phyloP scores from a whole-genome alignment of 352 stramenopile species.

The Phytophthora brassicae region DNA sequence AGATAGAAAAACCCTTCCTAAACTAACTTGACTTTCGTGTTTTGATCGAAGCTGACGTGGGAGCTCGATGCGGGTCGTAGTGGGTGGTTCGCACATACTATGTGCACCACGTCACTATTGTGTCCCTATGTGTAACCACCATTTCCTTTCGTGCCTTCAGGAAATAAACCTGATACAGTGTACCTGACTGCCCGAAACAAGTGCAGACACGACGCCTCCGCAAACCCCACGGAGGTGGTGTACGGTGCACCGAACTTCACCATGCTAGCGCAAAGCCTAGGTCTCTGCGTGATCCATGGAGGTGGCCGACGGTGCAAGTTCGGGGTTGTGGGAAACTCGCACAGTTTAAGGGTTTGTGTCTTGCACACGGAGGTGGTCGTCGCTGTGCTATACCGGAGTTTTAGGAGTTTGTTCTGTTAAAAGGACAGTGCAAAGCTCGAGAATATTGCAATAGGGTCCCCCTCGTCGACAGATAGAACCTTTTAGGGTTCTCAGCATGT shows the following conservation, averaged over 20 bases:
- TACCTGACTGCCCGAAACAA: conserved; percentile 62
- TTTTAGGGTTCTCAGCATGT: no score
- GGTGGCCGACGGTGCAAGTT: conserved; percentile 58
- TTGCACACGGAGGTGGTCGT: conserved; percentile 61
- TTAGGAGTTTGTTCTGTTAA: conserved; percentile 70
- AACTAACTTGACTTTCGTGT: not conserved
- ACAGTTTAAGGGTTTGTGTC: conserved; percentile 66
- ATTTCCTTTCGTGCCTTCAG: no score
- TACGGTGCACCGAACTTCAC: conserved; percentile 57
- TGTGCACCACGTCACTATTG: not conserved
- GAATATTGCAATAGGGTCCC: no score
- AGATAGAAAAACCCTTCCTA: not conserved
- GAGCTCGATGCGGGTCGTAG: not conserved
- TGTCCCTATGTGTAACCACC: not conserved
- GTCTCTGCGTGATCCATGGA: conserved; percentile 68
- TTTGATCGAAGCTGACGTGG: not conserved
- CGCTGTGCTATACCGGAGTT: conserved; percentile 55
- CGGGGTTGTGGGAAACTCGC: conserved; percentile 56
- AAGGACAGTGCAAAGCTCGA: conserved; percentile 54
- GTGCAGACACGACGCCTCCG: conserved; percentile 61
- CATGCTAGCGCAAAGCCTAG: conserved; percentile 66
- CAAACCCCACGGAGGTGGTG: conserved; percentile 75
- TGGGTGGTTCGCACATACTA: no score
- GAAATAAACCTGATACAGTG: conserved; percentile 48
- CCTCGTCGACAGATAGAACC: no score